A percentile compares a stretch with the other conserved stretches of the same genome.
phyloP scores from a whole-genome alignment of 768 basidiomycete species.

The Suillus variegatus region DNA sequence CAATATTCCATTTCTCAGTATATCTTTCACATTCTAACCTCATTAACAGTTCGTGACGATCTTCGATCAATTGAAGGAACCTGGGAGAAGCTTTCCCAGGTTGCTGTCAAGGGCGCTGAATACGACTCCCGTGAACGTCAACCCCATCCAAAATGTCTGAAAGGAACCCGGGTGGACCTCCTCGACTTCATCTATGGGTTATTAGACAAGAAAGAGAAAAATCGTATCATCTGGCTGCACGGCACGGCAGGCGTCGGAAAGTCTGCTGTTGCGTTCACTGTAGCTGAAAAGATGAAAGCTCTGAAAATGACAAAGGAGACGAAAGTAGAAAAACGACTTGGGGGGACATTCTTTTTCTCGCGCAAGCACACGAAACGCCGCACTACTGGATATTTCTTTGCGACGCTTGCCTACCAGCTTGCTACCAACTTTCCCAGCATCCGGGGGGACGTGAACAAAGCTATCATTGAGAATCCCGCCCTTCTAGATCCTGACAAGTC shows the following conservation, averaged over 20 bases:
- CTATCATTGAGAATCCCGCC: neutral
- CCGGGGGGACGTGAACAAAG: neutral
- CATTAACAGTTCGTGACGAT: neutral
- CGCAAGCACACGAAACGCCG: neutral
- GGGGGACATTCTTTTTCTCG: neutral
- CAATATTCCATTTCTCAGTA: neutral
- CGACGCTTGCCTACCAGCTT: neutral
- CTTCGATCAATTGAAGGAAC: neutral
- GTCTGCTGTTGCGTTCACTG: constrained; percentile 1
- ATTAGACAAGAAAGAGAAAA: neutral
- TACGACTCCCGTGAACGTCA: neutral
- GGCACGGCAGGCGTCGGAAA: neutral
- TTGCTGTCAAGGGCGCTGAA: neutral
- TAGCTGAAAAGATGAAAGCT: neutral
- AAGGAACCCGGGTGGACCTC: neutral
- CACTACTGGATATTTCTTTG: neutral
- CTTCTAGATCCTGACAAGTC: neutral
- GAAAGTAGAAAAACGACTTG: neutral
- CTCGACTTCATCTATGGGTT: neutral
- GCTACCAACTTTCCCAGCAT: neutral
- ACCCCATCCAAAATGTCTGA: neutral
- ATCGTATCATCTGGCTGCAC: neutral
- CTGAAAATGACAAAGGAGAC: neutral
- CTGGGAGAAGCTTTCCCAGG: neutral
- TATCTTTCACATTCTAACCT: neutral